These are phyloP conservation scores for Aspergillus clavatus DNA, from an alignment of 2,329 filamentous ascomycete species.

Conservation along the genomic window DNA sequence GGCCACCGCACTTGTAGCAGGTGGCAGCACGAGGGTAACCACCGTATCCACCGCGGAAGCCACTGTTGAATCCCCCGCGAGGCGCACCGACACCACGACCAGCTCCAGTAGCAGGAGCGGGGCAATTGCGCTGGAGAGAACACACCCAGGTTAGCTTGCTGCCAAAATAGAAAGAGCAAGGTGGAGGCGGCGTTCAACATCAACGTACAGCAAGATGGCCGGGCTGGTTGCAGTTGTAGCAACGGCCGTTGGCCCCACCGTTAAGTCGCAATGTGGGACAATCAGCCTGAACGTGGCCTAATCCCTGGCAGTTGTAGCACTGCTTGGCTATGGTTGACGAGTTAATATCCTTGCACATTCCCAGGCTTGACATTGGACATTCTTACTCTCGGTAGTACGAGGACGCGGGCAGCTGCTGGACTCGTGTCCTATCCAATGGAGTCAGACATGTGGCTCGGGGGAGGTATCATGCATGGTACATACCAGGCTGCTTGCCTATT, in stretches of 20 bases:
- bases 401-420: slow-evolving; percentile 96
- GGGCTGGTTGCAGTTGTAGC: slow-evolving; percentile 92
- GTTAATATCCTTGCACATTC: slow-evolving; percentile 12
- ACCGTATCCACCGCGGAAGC: slow-evolving; percentile 68
- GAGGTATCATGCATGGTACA: slow-evolving; percentile 16
- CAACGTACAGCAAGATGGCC: slow-evolving; percentile 80
- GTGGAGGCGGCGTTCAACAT: too few species aligned
- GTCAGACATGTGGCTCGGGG: slow-evolving; percentile 18
- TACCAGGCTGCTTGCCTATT: slow-evolving; percentile 46
- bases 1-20: slow-evolving; percentile 70
- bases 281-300: slow-evolving; percentile 97
- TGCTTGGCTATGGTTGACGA: slow-evolving; percentile 67
- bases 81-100: slow-evolving; percentile 61
- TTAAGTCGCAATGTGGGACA: slow-evolving; percentile 93
- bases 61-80: slow-evolving; percentile 61
- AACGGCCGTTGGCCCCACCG: slow-evolving; percentile 74
- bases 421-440: slow-evolving; percentile 65
- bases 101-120: slow-evolving; percentile 62
- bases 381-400: slow-evolving; percentile 82
- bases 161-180: background rate
- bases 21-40: slow-evolving; percentile 53
- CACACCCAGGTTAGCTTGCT: slow-evolving; percentile 1
- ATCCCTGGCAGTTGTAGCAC: slow-evolving; percentile 99
- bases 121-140: slow-evolving; percentile 69
- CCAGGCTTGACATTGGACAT: slow-evolving; percentile 4